These are phyloP conservation scores for Colletotrichum sp. DNA, from an alignment of 2,329 filamentous ascomycete genomes.

Conservation along the genomic window DNA sequence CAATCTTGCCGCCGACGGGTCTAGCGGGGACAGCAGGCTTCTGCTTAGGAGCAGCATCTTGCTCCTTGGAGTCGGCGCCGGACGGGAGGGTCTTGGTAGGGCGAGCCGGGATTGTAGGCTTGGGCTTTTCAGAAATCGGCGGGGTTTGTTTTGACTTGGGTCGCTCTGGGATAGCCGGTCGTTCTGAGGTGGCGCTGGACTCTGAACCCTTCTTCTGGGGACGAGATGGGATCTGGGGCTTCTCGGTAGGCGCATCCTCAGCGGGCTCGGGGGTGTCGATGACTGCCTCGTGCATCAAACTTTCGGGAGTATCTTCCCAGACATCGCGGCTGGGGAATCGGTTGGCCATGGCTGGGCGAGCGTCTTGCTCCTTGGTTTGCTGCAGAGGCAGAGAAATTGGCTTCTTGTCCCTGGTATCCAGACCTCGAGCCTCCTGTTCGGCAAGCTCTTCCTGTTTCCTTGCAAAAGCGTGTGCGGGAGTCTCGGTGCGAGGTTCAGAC, in stretches of 20 bases:
- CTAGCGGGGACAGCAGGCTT: constrained; percentile 85
- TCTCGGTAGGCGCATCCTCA: constrained; percentile 49
- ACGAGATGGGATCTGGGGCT: constrained; percentile 66
- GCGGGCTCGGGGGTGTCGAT: constrained; percentile 57
- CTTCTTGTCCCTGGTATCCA: constrained; percentile 55
- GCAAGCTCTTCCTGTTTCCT: constrained; percentile 70
- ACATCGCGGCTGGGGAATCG: constrained; percentile 92
- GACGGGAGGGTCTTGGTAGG: constrained; percentile 56
- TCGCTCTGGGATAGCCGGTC: constrained; percentile 54
- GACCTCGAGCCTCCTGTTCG: constrained; percentile 54
- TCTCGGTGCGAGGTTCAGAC: constrained; percentile 39
- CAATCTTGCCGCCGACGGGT: constrained; percentile 84
- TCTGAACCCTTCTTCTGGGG: constrained; percentile 49
- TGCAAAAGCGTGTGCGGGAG: constrained; percentile 69
- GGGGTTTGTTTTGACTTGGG: constrained; percentile 56
- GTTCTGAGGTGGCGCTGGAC: constrained; percentile 32
- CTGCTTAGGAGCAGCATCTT: constrained; percentile 61
- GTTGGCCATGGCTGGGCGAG: constrained; percentile 63
- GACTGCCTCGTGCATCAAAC: constrained; percentile 78
- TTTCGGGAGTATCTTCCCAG: constrained; percentile 93
- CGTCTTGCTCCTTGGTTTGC: constrained; percentile 38
- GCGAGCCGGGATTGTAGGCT: constrained; percentile 65
- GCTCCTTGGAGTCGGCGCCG: constrained; percentile 46
- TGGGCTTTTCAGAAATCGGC: constrained; percentile 56
- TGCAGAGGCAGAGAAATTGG: constrained; percentile 22